Conservation (phyloP, 768 basidiomycete genomes). For the Russula abietina region DNA sequence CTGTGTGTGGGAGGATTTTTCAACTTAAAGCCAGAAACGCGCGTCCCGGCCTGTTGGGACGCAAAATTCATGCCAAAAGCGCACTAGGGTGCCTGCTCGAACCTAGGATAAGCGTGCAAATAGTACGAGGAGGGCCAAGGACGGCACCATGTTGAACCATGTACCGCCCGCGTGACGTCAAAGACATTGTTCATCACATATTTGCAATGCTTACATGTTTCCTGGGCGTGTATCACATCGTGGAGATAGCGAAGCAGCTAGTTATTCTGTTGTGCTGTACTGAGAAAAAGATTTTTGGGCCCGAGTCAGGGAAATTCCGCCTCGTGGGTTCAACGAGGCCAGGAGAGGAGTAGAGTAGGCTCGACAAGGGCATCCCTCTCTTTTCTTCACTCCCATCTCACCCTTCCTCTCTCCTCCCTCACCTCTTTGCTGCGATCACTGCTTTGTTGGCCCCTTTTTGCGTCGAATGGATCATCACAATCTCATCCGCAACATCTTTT, state of each 20-base stretch:
- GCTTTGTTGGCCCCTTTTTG: slow-evolving; percentile 4
- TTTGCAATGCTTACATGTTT: not conserved
- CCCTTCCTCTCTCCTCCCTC: not conserved
- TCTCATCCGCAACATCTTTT: slow-evolving; percentile 25
- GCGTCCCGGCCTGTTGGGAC: not conserved
- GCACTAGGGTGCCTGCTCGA: not conserved
- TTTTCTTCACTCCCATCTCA: not conserved
- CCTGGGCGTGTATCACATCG: not conserved
- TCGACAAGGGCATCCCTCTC: not conserved
- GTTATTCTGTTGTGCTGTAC: no score
- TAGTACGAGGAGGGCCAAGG: not conserved
- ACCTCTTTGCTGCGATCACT: not conserved
- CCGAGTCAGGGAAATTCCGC: slow-evolving; percentile 24
- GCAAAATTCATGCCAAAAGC: not conserved
- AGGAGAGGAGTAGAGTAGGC: no score
- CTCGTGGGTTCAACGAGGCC: slow-evolving; percentile 26
- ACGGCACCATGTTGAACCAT: no score
- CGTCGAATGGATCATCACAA: slow-evolving; percentile 23
- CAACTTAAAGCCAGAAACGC: not conserved
- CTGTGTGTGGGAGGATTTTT: not conserved
- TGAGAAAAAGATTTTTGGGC: not conserved
- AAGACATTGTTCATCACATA: not conserved
- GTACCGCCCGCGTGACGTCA: not conserved
- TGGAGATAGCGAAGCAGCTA: not conserved
- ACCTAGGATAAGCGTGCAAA: not conserved